Conservation (phyloP, 2,329 filamentous ascomycete species). For the Ceratocystis destructans region DNA sequence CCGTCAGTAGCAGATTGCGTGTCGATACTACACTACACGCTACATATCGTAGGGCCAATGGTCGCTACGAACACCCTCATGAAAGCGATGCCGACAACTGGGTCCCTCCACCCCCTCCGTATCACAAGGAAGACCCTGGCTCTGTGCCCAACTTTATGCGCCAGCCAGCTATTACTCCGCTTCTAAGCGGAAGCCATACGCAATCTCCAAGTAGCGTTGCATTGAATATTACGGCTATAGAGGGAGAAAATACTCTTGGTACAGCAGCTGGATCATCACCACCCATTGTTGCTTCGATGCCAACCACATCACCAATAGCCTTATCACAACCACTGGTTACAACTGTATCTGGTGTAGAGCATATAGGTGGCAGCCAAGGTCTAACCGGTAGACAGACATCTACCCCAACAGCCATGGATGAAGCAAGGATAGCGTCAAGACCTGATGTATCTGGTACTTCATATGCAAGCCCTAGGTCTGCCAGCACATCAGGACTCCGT, state of each 20-base stretch:
- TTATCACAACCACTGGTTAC: background rate
- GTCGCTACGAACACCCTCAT: constrained; percentile 59
- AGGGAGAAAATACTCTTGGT: background rate
- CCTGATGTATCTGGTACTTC: background rate
- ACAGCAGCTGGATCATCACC: background rate
- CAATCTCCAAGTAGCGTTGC: constrained; percentile 5
- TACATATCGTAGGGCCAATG: constrained; percentile 55
- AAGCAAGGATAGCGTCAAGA: background rate
- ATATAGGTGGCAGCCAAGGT: background rate
- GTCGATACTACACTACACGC: constrained; percentile 40
- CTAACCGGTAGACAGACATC: background rate
- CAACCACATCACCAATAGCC: constrained; percentile 4
- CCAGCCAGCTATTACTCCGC: constrained; percentile 32
- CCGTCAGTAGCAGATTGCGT: constrained; percentile 54
- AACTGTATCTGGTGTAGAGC: background rate
- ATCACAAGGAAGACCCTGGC: constrained; percentile 50
- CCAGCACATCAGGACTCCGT: background rate
- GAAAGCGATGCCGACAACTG: constrained; percentile 82
- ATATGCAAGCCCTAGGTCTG: constrained; percentile 3
- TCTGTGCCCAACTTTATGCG: constrained; percentile 44
- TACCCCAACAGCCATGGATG: background rate
- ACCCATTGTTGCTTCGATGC: constrained; percentile 1
- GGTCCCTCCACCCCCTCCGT: constrained; percentile 74
- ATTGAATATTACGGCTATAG: background rate
- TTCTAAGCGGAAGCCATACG: constrained; percentile 20